Percentiles rank a stretch among this genome's conserved stretches.
These are phyloP conservation scores for Ophiocytium majus DNA, from an alignment of 352 stramenopile species.

Conservation along the genomic window DNA sequence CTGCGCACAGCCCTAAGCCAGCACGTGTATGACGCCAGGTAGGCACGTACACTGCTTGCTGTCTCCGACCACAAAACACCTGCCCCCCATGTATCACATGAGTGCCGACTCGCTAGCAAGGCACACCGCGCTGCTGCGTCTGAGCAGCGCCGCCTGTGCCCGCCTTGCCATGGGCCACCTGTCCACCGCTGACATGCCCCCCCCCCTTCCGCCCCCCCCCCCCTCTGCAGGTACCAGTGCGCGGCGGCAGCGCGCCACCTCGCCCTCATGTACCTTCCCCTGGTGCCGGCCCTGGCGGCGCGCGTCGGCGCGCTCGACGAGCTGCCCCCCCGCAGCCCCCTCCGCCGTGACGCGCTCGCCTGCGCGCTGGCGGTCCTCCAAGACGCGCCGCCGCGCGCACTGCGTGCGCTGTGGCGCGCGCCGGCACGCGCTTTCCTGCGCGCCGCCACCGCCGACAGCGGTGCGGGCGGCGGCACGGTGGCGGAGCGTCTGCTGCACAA, in stretches of 20 bases:
- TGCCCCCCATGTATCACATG: too few species aligned
- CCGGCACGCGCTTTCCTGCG: background rate
- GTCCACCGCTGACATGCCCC: too few species aligned
- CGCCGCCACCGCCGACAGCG: background rate
- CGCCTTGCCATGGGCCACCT: too few species aligned
- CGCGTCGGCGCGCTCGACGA: slow-evolving; percentile 30
- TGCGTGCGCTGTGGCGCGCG: slow-evolving; percentile 43
- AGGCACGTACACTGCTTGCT: too few species aligned
- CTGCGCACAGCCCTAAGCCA: background rate
- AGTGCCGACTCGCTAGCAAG: too few species aligned
- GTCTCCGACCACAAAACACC: too few species aligned
- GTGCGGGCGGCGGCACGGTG: background rate
- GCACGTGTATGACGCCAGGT: slow-evolving; percentile 10
- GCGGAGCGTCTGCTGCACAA: background rate
- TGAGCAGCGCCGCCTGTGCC: too few species aligned
- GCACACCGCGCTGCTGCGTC: too few species aligned
- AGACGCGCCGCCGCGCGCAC: slow-evolving; percentile 30
- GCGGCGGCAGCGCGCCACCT: slow-evolving; percentile 27
- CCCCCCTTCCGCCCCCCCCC: too few species aligned
- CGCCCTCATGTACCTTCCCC: slow-evolving; percentile 47
- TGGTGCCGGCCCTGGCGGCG: slow-evolving; percentile 32
- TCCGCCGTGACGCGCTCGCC: slow-evolving; percentile 37
- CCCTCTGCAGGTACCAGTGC: slow-evolving; percentile 35
- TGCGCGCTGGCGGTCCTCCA: slow-evolving; percentile 40
- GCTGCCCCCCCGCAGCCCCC: slow-evolving; percentile 33